phyloP scores from a whole-genome alignment of 768 basidiomycete genomes.

The Punctularia strigosozonata region DNA sequence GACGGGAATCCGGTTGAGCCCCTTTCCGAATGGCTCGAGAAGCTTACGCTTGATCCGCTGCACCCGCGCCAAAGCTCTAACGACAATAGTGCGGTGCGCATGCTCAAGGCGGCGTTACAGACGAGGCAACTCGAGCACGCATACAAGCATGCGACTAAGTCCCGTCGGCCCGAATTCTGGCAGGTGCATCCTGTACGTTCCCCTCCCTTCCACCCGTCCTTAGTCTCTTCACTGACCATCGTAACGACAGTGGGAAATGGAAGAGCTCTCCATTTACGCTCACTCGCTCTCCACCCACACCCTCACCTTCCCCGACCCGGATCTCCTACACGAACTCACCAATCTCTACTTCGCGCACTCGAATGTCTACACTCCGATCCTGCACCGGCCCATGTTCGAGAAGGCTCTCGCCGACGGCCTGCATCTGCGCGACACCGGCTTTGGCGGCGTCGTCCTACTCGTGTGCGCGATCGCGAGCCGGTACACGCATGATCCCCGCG shows the following conservation, averaged over 20 bases:
- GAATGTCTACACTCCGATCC: constrained; percentile 31
- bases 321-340: constrained; percentile 29
- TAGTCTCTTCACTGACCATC: too few species aligned
- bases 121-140: too few species aligned
- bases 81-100: too few species aligned
- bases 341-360: constrained; percentile 34
- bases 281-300: constrained; percentile 16
- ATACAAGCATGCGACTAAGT: too few species aligned
- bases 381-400: constrained; percentile 39
- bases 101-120: too few species aligned
- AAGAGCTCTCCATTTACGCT: constrained; percentile 9
- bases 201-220: neutral
- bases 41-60: too few species aligned
- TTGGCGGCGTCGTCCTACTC: constrained; percentile 33
- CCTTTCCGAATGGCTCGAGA: too few species aligned
- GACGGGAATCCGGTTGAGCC: too few species aligned
- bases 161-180: constrained; percentile 46
- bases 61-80: too few species aligned
- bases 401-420: constrained; percentile 22
- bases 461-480: constrained; percentile 39
- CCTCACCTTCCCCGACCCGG: constrained; percentile 20
- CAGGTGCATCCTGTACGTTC: constrained; percentile 30
- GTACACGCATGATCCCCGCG: constrained; percentile 39
- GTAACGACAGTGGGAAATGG: constrained; percentile 1
- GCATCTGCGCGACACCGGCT: constrained; percentile 28